A percentile compares a stretch with the other conserved stretches of the same genome.
Conservation (phyloP, 202 grass and related monocot species). For the Musa balbisiana region DNA sequence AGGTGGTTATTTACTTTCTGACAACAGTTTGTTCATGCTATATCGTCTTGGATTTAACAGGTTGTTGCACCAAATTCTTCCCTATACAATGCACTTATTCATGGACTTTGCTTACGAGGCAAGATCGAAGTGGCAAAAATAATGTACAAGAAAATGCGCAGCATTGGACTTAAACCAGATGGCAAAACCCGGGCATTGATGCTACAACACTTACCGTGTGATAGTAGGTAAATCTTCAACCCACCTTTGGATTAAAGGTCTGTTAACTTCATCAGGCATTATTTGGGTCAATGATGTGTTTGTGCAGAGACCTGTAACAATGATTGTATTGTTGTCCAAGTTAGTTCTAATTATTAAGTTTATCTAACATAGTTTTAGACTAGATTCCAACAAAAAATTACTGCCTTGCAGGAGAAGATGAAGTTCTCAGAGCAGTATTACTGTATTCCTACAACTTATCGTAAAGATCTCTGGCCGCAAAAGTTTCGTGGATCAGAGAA, state of each 20-base stretch:
- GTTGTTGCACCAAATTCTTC: slow-evolving; percentile 47
- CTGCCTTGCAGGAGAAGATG: too few species aligned
- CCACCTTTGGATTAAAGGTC: background rate
- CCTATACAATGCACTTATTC: slow-evolving; percentile 72
- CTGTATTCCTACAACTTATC: too few species aligned
- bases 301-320: too few species aligned
- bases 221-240: slow-evolving; percentile 6
- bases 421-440: too few species aligned
- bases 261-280: too few species aligned
- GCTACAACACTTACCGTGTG: slow-evolving; percentile 48
- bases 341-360: too few species aligned
- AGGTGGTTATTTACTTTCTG: background rate
- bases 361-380: too few species aligned
- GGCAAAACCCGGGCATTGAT: slow-evolving; percentile 74
- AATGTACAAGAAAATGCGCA: slow-evolving; percentile 52
- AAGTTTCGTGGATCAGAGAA: too few species aligned
- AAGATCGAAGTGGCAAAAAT: slow-evolving; percentile 53
- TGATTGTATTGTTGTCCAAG: too few species aligned
- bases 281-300: too few species aligned
- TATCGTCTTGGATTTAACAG: slow-evolving; percentile 28
- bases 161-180: slow-evolving; percentile 59
- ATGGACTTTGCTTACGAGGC: slow-evolving; percentile 63
- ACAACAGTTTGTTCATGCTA: background rate
- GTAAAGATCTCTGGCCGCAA: too few species aligned
- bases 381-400: too few species aligned